Evolutionary conservation across 345 rosid species (phyloP).

Genomic region (Arabidopsis thaliana): DNA sequence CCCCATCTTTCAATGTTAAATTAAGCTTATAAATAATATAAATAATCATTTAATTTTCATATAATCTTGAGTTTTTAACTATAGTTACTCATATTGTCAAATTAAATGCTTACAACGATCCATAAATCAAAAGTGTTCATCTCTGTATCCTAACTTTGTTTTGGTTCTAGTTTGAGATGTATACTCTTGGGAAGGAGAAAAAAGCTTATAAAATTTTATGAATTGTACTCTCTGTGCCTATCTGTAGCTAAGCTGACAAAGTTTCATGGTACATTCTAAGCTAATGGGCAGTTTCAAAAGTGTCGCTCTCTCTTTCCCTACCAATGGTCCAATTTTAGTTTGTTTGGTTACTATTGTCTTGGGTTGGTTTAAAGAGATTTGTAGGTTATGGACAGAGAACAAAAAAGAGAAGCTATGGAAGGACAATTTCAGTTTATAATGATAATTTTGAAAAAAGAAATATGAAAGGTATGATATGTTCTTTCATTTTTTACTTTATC

Average conservation of each 20-base stretch:
- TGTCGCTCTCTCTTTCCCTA: slow-evolving; percentile 43
- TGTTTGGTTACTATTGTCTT: slow-evolving; percentile 56
- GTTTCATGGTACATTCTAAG: slow-evolving; percentile 45
- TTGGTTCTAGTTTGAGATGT: background rate
- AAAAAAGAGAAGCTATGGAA: slow-evolving; percentile 24
- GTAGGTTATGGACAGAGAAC: slow-evolving; percentile 53
- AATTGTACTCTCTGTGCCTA: slow-evolving; percentile 41
- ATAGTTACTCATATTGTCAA: background rate
- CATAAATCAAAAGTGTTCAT: slow-evolving; percentile 11
- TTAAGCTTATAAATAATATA: slow-evolving; percentile 16
- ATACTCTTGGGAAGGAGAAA: slow-evolving; percentile 19
- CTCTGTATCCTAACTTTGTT: background rate
- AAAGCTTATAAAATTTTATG: slow-evolving; percentile 5
- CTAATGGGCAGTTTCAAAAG: slow-evolving; percentile 42
- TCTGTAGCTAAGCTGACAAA: slow-evolving; percentile 44
- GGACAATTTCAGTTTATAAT: slow-evolving; percentile 22
- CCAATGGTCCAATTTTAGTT: slow-evolving; percentile 46
- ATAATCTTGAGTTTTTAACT: background rate
- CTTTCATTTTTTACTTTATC: slow-evolving; percentile 42
- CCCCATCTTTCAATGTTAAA: slow-evolving; percentile 17
- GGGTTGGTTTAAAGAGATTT: slow-evolving; percentile 51
- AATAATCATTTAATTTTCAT: background rate
- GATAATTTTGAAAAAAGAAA: slow-evolving; percentile 45
- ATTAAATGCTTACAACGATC: slow-evolving; percentile 10
- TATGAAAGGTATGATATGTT: slow-evolving; percentile 59